A percentile compares a stretch with the other conserved stretches of the same genome.
Evolutionary conservation across 352 stramenopile genomes (phyloP).

Genomic region (Pythium myriotylum): DNA sequence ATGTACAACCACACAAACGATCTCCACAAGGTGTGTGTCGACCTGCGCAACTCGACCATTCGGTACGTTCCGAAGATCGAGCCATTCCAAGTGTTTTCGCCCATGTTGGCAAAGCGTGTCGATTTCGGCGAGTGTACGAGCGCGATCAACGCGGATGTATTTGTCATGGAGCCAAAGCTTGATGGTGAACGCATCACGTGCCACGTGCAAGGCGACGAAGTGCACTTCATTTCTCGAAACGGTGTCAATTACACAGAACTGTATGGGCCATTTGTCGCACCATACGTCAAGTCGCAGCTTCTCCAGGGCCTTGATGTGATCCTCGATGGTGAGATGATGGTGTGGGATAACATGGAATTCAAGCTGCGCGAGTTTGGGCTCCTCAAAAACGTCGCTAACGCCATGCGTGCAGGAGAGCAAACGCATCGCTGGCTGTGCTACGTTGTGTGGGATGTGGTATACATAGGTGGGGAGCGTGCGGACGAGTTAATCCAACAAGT

Average conservation of each 20-base stretch:
- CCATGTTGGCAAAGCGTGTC: constrained; percentile 86
- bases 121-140: constrained; percentile 83
- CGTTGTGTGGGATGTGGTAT: constrained; percentile 85
- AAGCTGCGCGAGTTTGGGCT: constrained; percentile 75
- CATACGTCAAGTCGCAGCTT: constrained; percentile 68
- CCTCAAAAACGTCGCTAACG: constrained; percentile 80
- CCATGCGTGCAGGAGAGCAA: constrained; percentile 49
- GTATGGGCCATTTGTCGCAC: constrained; percentile 63
- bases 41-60: constrained; percentile 77
- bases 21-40: constrained; percentile 69
- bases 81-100: constrained; percentile 85
- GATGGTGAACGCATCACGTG: constrained; percentile 86
- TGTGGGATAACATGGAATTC: constrained; percentile 86
- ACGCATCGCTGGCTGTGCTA: constrained; percentile 82
- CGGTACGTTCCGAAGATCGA: constrained; percentile 80
- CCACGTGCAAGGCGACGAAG: constrained; percentile 54
- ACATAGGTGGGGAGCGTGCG: constrained; percentile 52
- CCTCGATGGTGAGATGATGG: constrained; percentile 89
- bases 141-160: constrained; percentile 65
- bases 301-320: constrained; percentile 66
- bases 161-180: constrained; percentile 86
- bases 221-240: constrained; percentile 88
- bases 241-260: constrained; percentile 82
- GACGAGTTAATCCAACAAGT: constrained; percentile 65
- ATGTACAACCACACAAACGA: constrained; percentile 92